Evolutionary conservation across 345 rosid species (phyloP).

Genomic region (Linum tenue): DNA sequence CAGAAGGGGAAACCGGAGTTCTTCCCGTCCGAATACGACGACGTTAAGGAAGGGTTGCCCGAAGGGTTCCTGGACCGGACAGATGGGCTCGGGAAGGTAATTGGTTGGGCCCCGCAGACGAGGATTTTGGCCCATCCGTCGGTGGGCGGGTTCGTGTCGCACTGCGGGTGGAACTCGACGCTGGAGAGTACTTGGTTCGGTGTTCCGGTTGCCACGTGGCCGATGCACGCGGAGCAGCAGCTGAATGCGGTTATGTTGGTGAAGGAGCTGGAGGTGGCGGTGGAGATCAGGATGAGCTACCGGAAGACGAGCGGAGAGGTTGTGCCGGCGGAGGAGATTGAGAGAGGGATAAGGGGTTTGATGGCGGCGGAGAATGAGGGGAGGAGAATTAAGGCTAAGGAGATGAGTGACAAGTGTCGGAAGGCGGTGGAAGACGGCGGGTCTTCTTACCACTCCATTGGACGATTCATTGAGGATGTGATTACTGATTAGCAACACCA

Average conservation of each 20-base stretch:
- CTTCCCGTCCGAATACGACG: neutral
- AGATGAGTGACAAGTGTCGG: neutral
- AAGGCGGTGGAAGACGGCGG: neutral
- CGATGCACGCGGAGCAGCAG: constrained; percentile 12
- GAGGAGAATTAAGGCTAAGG: neutral
- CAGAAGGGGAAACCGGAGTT: neutral
- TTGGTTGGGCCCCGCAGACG: constrained; percentile 14
- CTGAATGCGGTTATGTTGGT: constrained; percentile 2
- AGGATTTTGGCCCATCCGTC: constrained; percentile 12
- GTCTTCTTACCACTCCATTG: neutral
- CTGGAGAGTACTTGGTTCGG: constrained; percentile 9
- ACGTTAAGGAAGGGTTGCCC: neutral
- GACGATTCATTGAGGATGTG: neutral
- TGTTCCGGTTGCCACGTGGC: constrained; percentile 12
- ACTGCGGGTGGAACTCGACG: constrained; percentile 15
- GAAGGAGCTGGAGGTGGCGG: constrained; percentile 8
- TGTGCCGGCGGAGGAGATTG: neutral
- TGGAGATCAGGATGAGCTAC: neutral
- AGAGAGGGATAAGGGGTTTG: neutral
- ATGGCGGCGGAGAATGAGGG: neutral
- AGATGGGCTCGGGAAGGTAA: neutral
- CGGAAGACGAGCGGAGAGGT: neutral
- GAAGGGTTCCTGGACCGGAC: constrained; percentile 14
- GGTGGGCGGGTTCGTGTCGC: constrained; percentile 14
- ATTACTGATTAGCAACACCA: neutral